Evolutionary conservation across 345 rosid genomes (phyloP).

Genomic region (Physaria fendleri): DNA sequence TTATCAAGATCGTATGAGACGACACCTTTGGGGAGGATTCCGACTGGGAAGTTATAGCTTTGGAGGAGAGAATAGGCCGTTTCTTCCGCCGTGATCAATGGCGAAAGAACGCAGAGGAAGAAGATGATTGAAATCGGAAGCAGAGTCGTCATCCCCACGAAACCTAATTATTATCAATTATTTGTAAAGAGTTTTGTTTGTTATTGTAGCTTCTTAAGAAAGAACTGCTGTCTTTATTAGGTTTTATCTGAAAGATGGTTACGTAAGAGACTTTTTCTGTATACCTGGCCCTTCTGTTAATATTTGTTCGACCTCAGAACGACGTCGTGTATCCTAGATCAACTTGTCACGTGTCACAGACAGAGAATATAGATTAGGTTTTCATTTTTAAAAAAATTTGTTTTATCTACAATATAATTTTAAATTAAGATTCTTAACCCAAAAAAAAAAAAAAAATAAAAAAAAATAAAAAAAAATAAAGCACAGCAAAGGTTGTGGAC

Average conservation of each 20-base stretch:
- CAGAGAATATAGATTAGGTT: too few species aligned
- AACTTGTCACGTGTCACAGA: slow-evolving; percentile 11
- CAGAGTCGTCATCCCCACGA: not conserved
- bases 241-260: too few species aligned
- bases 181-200: too few species aligned
- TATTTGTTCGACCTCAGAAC: not conserved
- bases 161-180: too few species aligned
- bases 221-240: too few species aligned
- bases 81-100: slow-evolving; percentile 15
- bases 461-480: too few species aligned
- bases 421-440: too few species aligned
- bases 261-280: slow-evolving; percentile 4
- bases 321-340: slow-evolving; percentile 1
- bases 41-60: slow-evolving; percentile 64
- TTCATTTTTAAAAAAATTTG: too few species aligned
- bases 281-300: not conserved
- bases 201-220: too few species aligned
- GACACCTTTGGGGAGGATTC: slow-evolving; percentile 70
- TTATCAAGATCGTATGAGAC: slow-evolving; percentile 58
- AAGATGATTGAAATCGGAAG: slow-evolving; percentile 10
- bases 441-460: too few species aligned
- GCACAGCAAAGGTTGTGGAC: too few species aligned
- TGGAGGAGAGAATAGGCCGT: slow-evolving; percentile 62
- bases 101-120: slow-evolving; percentile 20
- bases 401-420: too few species aligned